Conservation (phyloP, 176 grass and related monocot species). For the Triticum dicoccoides region DNA sequence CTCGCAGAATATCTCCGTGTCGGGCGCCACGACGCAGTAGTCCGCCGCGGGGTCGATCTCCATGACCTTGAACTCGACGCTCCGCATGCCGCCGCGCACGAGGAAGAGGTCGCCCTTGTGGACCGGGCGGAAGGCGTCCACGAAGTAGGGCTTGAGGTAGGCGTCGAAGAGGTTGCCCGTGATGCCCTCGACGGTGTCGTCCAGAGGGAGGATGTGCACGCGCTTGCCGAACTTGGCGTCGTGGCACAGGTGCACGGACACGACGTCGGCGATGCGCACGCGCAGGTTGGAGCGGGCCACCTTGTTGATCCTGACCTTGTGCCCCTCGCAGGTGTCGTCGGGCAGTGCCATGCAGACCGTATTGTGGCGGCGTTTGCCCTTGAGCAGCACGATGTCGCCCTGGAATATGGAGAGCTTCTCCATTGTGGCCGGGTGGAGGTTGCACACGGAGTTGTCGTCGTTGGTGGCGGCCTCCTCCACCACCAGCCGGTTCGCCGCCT, state of each 20-base stretch:
- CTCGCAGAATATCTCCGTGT: constrained; percentile 48
- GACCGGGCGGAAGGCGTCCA: constrained; percentile 48
- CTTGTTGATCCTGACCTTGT: constrained; percentile 46
- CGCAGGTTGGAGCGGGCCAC: constrained; percentile 52
- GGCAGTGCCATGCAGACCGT: constrained; percentile 45
- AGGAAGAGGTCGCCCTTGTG: constrained; percentile 62
- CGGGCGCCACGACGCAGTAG: constrained; percentile 38
- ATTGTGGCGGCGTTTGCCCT: constrained; percentile 63
- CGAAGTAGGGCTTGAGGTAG: constrained; percentile 61
- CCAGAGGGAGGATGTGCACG: constrained; percentile 54
- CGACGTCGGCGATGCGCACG: constrained; percentile 55
- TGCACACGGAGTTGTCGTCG: constrained; percentile 49
- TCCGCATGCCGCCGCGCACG: constrained; percentile 52
- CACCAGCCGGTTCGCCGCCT: constrained; percentile 49
- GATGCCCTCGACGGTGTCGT: constrained; percentile 62
- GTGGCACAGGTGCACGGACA: constrained; percentile 59
- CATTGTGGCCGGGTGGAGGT: constrained; percentile 52
- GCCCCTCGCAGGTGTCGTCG: constrained; percentile 51
- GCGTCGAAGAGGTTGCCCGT: constrained; percentile 49
- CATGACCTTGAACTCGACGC: constrained; percentile 62
- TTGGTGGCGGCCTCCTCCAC: constrained; percentile 39
- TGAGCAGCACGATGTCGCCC: constrained; percentile 56
- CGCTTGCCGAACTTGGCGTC: constrained; percentile 40
- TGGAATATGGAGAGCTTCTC: constrained; percentile 47
- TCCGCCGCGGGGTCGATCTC: constrained; percentile 39